Evolutionary conservation across 139 green algal species (phyloP), one percentile per base, ranked within the genome.

Genomic region (Eudorina sp.): DNA sequence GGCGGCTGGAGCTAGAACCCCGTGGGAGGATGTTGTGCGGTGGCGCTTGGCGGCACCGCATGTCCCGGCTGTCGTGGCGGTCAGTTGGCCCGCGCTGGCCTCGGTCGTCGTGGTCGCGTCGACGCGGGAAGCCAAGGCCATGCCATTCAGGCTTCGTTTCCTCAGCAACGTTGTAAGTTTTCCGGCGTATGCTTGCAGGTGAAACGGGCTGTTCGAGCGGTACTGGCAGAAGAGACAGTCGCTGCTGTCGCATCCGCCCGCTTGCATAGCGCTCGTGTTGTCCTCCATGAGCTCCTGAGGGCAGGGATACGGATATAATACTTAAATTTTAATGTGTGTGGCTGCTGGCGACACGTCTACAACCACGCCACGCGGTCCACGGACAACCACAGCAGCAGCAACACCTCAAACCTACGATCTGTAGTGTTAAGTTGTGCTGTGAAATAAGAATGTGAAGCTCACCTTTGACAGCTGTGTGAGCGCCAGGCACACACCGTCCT

Each of bases 161-260:
- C 81, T n/a, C 31, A 87, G 81, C 64, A 87, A 45, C 31, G 81
- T 36, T 7, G 81, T 79, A 0, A 87, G 45, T 31, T 87, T 87
- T 18, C 81, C 81, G 16, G 81, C 81, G n/a, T 87, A 87, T 5
- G 81, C 81, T 62, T 78, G 66, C 4, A 87, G 80, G 29, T 86
- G 80, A 45, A 86, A 86, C 6, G 80, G 40, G 64, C 64, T 87
- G 81, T 78, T 60, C 1, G 81, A 87, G 21, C 81, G 81, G 34
- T 88, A 88, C 46, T 91, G 88, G 40, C 88, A 91, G 8, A 91
- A 78, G 13, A 91, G 51, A 40, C 88, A 91, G 76, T 91, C 88
- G 83, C 83, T 89, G 88, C 58, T 83, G 74, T 91, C 88, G n/a
- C 88, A 91, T 8, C 88, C 72, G 29, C 48, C 75, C 29, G 53